Percentiles rank a stretch among this genome's conserved stretches.
Evolutionary conservation across 768 basidiomycete species (phyloP).

Genomic region (Hygrophoropsis aurantiaca): DNA sequence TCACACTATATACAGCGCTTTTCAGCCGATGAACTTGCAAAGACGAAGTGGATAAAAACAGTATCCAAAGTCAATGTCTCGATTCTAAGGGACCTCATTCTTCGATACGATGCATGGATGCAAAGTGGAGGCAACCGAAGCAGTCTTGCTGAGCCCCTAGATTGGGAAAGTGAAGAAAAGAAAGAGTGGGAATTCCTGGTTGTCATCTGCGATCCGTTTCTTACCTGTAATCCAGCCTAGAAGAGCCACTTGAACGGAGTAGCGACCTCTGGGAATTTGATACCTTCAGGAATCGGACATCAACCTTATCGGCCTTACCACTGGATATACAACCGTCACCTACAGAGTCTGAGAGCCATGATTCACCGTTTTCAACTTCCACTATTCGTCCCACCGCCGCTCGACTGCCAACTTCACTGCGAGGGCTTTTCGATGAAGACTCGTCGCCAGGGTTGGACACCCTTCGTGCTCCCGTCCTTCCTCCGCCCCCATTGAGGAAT

Average conservation of each 20-base stretch:
- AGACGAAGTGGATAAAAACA: slow-evolving; percentile 88
- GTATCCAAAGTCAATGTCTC: slow-evolving; percentile 65
- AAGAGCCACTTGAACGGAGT: slow-evolving; percentile 21
- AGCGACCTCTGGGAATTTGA: slow-evolving; percentile 76
- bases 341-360: slow-evolving; percentile 10
- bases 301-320: slow-evolving; percentile 17
- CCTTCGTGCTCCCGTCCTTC: slow-evolving; percentile 41
- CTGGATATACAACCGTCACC: slow-evolving; percentile 23
- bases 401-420: slow-evolving; percentile 73
- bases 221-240: slow-evolving; percentile 10
- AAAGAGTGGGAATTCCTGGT: slow-evolving; percentile 40
- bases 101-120: slow-evolving; percentile 73
- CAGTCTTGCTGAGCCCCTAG: slow-evolving; percentile 71
- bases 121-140: slow-evolving; percentile 67
- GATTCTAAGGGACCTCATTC: slow-evolving; percentile 76
- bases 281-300: slow-evolving; percentile 52
- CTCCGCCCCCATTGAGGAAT: slow-evolving; percentile 21
- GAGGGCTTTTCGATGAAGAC: slow-evolving; percentile 73
- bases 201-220: not conserved
- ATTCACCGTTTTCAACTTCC: slow-evolving; percentile 24
- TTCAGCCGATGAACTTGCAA: slow-evolving; percentile 84
- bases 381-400: slow-evolving; percentile 55
- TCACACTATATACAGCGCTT: slow-evolving; percentile 55
- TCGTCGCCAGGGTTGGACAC: slow-evolving; percentile 35
- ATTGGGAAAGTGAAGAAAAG: slow-evolving; percentile 72